Evolutionary conservation across 1,284 basidiomycete species (phyloP), one percentile per base, ranked within the genome.

Genomic region (Marasmius sp.): DNA sequence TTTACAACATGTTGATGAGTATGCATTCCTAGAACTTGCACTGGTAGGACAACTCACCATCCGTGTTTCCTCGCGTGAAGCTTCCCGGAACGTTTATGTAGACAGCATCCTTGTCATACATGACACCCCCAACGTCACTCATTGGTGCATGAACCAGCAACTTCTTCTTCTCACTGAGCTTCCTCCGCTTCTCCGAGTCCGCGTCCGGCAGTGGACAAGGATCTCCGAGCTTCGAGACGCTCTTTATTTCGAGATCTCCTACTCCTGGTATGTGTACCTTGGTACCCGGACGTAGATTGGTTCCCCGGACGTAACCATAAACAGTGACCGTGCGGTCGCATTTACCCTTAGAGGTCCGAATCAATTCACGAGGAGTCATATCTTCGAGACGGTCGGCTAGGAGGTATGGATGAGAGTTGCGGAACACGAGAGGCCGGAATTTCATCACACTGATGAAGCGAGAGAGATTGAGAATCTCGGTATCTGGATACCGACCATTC

Each of bases 361-460:
- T 81, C 16, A 85, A 79, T 74, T 98, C 95, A 43, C 95, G 85
- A 1, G 95, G 86, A 0, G 97, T 99, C 48, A 99, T 84, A 72
- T 99, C 97, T 71, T 98, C 95, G 16, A 99, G 80, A 43, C 97
- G 91, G 76, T 99, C 97, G 12, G 91, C 94, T n/a, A 99, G 85
- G 56, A 99, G 82, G 78, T 98, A 98, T 0, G 97, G 93, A 74
- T 99, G 97, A 2, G 86, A 80, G 72, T 99, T 99, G 60, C 97
- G 87, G 81, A 98, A 99, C 52, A 97, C 85, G 63, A 99, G 87
- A 0, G 97, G 97, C 27, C 97, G 90, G 81, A 99, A 99, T 76
- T 99, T 99, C 90, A 98, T 98, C 65, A 98, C 95, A 57, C 89
- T 89, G 70, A 99, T 95, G 82, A 99, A 99, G 41, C 95, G 89